A percentile compares a stretch with the other conserved stretches of the same genome.
Evolutionary conservation across 2,329 filamentous ascomycete genomes (phyloP).

Genomic region (Aureobasidium subglaciale): DNA sequence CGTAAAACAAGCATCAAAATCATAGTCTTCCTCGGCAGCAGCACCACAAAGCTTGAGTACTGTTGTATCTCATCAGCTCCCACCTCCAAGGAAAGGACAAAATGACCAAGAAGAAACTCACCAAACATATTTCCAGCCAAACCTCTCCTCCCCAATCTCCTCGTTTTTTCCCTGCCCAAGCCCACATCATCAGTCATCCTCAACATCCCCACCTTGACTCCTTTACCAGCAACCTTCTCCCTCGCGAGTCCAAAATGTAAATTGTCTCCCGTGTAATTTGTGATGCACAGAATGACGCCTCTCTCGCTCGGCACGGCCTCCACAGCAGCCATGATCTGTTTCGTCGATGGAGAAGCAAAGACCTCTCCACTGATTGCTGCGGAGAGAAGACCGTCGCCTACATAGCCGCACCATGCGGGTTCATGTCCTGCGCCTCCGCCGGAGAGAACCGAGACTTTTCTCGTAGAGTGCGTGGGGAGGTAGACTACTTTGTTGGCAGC

Average conservation of each 20-base stretch:
- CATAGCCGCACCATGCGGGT: conserved; percentile 43
- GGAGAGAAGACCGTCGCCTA: conserved; percentile 42
- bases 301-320: conserved; percentile 39
- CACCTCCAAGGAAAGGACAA: no score
- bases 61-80: conserved; percentile 17
- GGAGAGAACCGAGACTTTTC: conserved; percentile 40
- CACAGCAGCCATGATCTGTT: conserved; percentile 45
- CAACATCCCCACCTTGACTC: conserved; percentile 41
- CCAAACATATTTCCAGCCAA: conserved; percentile 45
- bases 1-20: conserved; percentile 39
- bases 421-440: conserved; percentile 44
- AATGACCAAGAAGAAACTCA: no score
- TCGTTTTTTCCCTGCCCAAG: conserved; percentile 42
- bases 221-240: conserved; percentile 40
- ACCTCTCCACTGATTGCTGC: conserved; percentile 44
- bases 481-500: conserved; percentile 43
- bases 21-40: conserved; percentile 38
- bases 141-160: conserved; percentile 43
- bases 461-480: conserved; percentile 36
- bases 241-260: conserved; percentile 43
- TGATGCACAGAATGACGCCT: conserved; percentile 43
- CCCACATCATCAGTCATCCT: conserved; percentile 44
- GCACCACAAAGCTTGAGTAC: conserved; percentile 43
- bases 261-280: conserved; percentile 45
- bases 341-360: conserved; percentile 42